phyloP scores from a whole-genome alignment of 176 grass and related monocot species.

The Otatea glauca region DNA sequence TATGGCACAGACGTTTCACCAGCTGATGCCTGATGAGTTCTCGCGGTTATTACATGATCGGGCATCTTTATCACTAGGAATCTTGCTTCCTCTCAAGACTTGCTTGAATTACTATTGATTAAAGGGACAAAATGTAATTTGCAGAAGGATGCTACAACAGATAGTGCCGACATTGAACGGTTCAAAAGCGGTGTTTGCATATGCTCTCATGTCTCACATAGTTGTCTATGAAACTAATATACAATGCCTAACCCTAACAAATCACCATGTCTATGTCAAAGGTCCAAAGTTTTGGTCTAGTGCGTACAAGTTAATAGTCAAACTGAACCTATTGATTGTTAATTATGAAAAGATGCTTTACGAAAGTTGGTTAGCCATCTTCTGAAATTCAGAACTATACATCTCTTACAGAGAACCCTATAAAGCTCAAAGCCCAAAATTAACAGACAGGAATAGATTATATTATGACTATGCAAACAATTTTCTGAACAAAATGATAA shows the following conservation, averaged over 20 bases:
- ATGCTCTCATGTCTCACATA: slow-evolving; percentile 22
- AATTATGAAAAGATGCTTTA: not conserved
- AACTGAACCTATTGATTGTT: not conserved
- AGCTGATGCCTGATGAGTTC: slow-evolving; percentile 40
- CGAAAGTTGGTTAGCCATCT: not conserved
- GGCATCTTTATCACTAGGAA: slow-evolving; percentile 56
- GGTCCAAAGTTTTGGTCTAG: slow-evolving; percentile 20
- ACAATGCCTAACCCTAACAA: not conserved
- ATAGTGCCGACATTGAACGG: not conserved
- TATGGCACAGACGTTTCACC: slow-evolving; percentile 48
- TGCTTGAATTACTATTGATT: slow-evolving; percentile 41
- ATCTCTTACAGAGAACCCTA: not conserved
- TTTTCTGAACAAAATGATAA: not conserved
- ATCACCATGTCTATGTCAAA: slow-evolving; percentile 8
- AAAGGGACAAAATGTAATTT: slow-evolving; percentile 27
- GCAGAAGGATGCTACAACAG: not conserved
- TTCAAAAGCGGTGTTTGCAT: not conserved
- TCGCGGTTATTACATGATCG: slow-evolving; percentile 43
- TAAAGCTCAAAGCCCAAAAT: slow-evolving; percentile 18
- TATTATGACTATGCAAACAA: slow-evolving; percentile 6
- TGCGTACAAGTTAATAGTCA: not conserved
- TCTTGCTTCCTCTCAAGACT: slow-evolving; percentile 49
- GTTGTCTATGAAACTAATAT: slow-evolving; percentile 4
- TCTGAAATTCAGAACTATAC: not conserved
- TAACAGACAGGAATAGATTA: slow-evolving; percentile 5